Conservation (phyloP, 2,329 filamentous ascomycete species). For the Ceratocystiopsis sp. region DNA sequence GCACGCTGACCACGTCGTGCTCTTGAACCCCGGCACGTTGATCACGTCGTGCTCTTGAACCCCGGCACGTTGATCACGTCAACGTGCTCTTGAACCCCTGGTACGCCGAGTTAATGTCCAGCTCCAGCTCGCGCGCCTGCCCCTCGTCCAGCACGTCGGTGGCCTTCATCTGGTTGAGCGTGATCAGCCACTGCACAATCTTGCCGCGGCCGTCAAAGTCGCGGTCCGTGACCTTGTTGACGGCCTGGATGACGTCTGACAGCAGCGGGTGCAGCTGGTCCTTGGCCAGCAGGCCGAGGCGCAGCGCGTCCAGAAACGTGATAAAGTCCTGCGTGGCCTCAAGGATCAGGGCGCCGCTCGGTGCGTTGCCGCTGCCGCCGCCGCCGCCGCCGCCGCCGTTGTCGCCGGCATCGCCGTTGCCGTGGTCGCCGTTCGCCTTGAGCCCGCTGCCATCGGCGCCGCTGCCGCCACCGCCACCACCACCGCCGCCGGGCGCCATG, state of each 20-base stretch:
- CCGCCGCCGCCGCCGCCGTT: conserved; percentile 53
- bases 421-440: conserved; percentile 23
- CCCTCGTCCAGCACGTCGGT: conserved; percentile 79
- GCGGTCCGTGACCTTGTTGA: conserved; percentile 88
- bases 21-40: conserved; percentile 87
- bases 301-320: conserved; percentile 88
- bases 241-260: conserved; percentile 89
- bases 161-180: conserved; percentile 93
- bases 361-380: conserved; percentile 24
- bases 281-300: conserved; percentile 81
- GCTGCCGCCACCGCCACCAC: conserved; percentile 23
- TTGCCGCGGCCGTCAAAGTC: conserved; percentile 94
- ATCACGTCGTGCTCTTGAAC: conserved; percentile 45
- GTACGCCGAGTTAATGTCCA: conserved; percentile 90
- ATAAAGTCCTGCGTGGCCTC: conserved; percentile 97
- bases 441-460: conserved; percentile 26
- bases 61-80: conserved; percentile 85
- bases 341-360: conserved; percentile 53
- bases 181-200: conserved; percentile 97
- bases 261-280: conserved; percentile 91
- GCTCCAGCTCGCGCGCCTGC: conserved; percentile 72
- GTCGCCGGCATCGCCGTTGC: conserved; percentile 40
- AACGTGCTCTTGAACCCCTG: conserved; percentile 79
- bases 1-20: conserved; percentile 53
- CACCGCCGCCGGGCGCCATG: conserved; percentile 25